These are phyloP conservation scores for Phlebiopsis gigantea DNA, from an alignment of 768 basidiomycete genomes.

Conservation along the genomic window DNA sequence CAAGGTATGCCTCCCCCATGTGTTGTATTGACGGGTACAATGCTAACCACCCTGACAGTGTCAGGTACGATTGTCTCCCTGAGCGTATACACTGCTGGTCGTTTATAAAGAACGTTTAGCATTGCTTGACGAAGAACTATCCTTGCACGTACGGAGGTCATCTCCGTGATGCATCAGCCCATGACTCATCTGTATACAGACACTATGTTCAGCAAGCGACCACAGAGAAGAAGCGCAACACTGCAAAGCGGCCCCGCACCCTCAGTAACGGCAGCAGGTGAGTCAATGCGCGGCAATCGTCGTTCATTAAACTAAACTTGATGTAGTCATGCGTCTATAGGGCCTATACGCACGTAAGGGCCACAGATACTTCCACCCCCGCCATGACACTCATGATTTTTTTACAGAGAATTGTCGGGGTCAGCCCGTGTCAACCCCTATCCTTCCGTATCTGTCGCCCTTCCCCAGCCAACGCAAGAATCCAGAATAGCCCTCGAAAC, in stretches of 20 bases:
- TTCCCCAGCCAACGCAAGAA: conserved; percentile 26
- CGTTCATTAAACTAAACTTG: not conserved
- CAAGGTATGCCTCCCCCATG: conserved; percentile 46
- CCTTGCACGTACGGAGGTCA: conserved; percentile 76
- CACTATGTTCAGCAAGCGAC: conserved; percentile 83
- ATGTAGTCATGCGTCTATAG: conserved; percentile 3
- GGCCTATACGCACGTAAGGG: conserved; percentile 14
- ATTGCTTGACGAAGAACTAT: conserved; percentile 83
- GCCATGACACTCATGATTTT: not conserved
- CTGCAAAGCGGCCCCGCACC: conserved; percentile 63
- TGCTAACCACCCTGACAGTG: conserved; percentile 38
- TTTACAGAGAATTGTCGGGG: conserved; percentile 1
- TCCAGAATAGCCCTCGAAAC: conserved; percentile 45
- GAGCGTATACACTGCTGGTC: not conserved
- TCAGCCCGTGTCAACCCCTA: conserved; percentile 17
- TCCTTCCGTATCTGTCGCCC: conserved; percentile 10
- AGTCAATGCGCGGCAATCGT: conserved; percentile 8
- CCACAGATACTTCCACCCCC: not conserved
- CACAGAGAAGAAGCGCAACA: conserved; percentile 72
- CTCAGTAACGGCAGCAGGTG: conserved; percentile 33
- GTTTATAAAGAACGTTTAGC: conserved; percentile 35
- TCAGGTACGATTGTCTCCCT: conserved; percentile 41
- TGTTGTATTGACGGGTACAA: conserved; percentile 14
- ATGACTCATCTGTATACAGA: conserved; percentile 31
- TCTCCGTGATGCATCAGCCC: conserved; percentile 17